These are phyloP conservation scores for Erodium moschatum DNA, from an alignment of 441 rosid genomes.

Conservation along the genomic window DNA sequence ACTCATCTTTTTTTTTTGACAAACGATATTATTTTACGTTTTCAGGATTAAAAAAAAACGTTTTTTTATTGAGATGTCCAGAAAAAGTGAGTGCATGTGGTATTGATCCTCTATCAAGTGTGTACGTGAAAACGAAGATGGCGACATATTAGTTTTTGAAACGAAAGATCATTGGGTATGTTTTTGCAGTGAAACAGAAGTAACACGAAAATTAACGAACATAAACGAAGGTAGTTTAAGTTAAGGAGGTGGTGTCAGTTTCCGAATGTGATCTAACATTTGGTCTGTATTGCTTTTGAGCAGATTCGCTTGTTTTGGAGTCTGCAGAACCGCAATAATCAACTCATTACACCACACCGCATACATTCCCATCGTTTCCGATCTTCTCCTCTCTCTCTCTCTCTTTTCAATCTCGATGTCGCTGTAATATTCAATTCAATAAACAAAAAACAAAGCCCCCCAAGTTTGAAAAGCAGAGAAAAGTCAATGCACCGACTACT, in stretches of 20 bases:
- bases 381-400: background rate
- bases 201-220: background rate
- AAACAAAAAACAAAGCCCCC: background rate
- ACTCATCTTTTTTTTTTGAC: no score
- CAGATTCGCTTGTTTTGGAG: constrained; percentile 7
- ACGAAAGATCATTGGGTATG: no score
- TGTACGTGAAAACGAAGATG: no score
- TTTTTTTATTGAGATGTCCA: no score
- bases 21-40: no score
- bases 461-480: background rate
- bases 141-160: no score
- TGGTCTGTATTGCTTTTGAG: constrained; percentile 16
- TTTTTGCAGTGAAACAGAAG: background rate
- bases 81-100: no score
- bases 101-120: no score
- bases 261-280: constrained; percentile 15
- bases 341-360: background rate
- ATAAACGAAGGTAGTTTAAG: background rate
- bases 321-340: constrained; percentile 17
- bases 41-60: no score
- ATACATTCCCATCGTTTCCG: background rate
- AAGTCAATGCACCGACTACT: constrained; percentile 44
- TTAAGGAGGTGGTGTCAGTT: background rate
- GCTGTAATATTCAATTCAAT: background rate
- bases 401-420: no score